Percentiles rank a stretch among this genome's conserved stretches.
Evolutionary conservation across 2,329 filamentous ascomycete species (phyloP).

Genomic region (Pezicula radicicola): DNA sequence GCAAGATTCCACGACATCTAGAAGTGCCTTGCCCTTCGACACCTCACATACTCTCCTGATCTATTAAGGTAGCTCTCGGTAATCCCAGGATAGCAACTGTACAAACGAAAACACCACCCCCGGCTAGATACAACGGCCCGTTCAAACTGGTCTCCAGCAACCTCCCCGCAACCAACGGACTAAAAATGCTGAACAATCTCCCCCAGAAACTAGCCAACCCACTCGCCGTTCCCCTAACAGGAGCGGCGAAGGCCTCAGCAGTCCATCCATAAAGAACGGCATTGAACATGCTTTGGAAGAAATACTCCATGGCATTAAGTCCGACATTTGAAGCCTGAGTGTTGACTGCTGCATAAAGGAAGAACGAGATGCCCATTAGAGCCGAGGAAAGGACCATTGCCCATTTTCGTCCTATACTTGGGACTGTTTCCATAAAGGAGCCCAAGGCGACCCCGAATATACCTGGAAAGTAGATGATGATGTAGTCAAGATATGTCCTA

Average conservation of each 20-base stretch:
- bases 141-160: slow-evolving; percentile 38
- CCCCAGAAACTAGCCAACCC: slow-evolving; percentile 59
- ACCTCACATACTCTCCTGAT: no score
- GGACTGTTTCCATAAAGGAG: slow-evolving; percentile 12
- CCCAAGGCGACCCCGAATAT: slow-evolving; percentile 25
- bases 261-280: slow-evolving; percentile 20
- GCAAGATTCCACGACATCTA: no score
- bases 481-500: slow-evolving; percentile 30
- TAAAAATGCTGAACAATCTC: slow-evolving; percentile 53
- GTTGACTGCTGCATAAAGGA: slow-evolving; percentile 23
- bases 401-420: slow-evolving; percentile 22
- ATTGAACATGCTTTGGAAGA: slow-evolving; percentile 27
- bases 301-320: slow-evolving; percentile 27
- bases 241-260: slow-evolving; percentile 34
- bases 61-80: slow-evolving; percentile 27
- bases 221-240: slow-evolving; percentile 48
- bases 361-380: slow-evolving; percentile 23
- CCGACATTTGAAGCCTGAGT: slow-evolving; percentile 24
- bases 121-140: slow-evolving; percentile 52
- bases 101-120: slow-evolving; percentile 50
- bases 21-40: no score
- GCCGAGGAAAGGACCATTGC: slow-evolving; percentile 24
- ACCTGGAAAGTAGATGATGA: slow-evolving; percentile 33
- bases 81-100: slow-evolving; percentile 47
- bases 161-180: slow-evolving; percentile 52